Base-by-base conservation (phyloP, 225 moss, liverwort and hornwort species). In the Pleurozium schreberi region DNA sequence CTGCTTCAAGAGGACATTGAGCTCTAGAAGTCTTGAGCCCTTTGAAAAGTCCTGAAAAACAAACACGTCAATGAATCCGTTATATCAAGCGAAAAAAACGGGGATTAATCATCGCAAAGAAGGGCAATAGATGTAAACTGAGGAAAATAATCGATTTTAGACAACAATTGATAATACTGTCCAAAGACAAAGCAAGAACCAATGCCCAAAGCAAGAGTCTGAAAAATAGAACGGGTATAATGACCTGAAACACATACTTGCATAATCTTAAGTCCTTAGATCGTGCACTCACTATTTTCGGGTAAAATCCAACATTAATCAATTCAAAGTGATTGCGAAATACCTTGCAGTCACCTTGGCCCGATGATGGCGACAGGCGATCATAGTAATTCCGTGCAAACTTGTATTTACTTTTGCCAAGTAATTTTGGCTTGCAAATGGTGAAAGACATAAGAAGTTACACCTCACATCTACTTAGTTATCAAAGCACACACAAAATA, bases 301-400 rank as follows among this genome's bases (percentile, higher is more conserved):
- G 28, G 42, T 31, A 16, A 59, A 58, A 67, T 53, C 40, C 81
- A 89, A 82, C 55, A 82, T 47, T 36, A 34, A 75, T 53, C 58
- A 89, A 50, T 52, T 79, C 78, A n/a, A 45, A 85, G 33, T 47
- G 66, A 65, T 71, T 43, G n/a, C 28, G 80, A 15, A 57, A 33
- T 91, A 95, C 93, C 92, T 88, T 92, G 40, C 80, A 86, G 71
- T 74, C 85, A 75, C 85, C 86, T 75, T 87, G 89, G 43, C 91
- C 89, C 55, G 50, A 76, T 33, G 88, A 76, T 70, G 55, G 66
- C 75, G 82, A 85, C 83, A 90, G 90, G 38, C 64, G 88, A 67
- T 81, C 94, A 86, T 94, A 95, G 86, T 95, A 95, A 81, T 92
- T 93, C 55, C 87, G 89, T 25, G 95, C 95, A 92, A 95, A 95